Evolutionary conservation across 225 moss, liverwort and hornwort species (phyloP).

Genomic region (Takakia lepidozioides): DNA sequence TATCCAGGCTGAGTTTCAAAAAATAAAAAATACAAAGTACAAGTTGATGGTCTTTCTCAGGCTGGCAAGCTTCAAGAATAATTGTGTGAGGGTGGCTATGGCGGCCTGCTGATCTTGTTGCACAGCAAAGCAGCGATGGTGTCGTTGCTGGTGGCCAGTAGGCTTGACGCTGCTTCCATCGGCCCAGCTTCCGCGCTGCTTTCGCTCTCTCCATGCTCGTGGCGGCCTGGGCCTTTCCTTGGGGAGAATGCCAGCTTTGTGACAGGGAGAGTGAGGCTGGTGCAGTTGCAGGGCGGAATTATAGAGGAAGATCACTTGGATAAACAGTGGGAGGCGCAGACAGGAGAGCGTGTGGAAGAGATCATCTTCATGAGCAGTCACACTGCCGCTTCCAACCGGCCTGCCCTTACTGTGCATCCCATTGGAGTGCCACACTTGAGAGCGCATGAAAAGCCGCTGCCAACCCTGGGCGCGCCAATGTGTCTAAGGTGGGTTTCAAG

Average conservation of each 20-base stretch:
- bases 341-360: constrained; percentile 72
- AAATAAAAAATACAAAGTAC: too few species aligned
- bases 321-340: constrained; percentile 75
- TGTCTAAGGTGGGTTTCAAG: too few species aligned
- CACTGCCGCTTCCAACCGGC: constrained; percentile 81
- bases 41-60: too few species aligned
- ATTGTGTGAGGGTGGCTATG: too few species aligned
- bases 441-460: constrained; percentile 38
- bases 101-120: too few species aligned
- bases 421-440: constrained; percentile 80
- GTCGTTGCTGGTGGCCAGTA: constrained; percentile 73
- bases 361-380: constrained; percentile 88
- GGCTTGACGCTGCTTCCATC: constrained; percentile 76
- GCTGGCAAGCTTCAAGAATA: too few species aligned
- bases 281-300: constrained; percentile 51
- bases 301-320: constrained; percentile 67
- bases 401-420: constrained; percentile 88
- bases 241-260: constrained; percentile 38
- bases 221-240: constrained; percentile 61
- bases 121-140: constrained; percentile 78
- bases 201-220: constrained; percentile 48
- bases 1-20: too few species aligned
- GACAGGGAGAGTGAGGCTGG: constrained; percentile 62
- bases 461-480: too few species aligned
- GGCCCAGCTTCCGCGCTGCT: constrained; percentile 77